Evolutionary conservation across 2,329 filamentous ascomycete species (phyloP), one percentile per base, ranked within the genome.

Genomic region (Clonostachys byssicola): DNA sequence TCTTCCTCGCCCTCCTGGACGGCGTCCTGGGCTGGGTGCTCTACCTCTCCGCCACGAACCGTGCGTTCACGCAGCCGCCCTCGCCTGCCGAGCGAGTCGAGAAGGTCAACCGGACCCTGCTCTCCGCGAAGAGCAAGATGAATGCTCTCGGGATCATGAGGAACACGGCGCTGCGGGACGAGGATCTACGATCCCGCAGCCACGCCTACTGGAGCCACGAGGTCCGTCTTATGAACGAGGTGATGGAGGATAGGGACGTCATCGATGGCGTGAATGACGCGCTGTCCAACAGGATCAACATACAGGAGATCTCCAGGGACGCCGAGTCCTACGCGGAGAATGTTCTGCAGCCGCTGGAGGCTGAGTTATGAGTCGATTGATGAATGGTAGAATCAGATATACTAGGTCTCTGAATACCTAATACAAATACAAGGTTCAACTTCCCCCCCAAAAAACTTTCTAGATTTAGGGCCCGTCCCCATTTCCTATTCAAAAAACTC

Each of bases 131-230:
- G 61, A 77, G 80, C 47, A 90, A 86, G 63, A 64, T 95, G 50
- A 83, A 80, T 55, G 88, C 87, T 1, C 70, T 88, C 36, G 87
- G 83, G 8, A 83, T 95, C 48, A 71, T 95, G 42, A 81, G 86
- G 62, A 96, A 96, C 70, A 89, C 89, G 4, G 78, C 88, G 14
- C 74, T 86, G 48, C 73, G 92, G 47, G 89, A 96, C 66, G 76
- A 81, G 52, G 78, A 78, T 40, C 69, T 96, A 63, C 81, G 91
- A 49, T 73, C 67, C 3, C 77, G 78, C 49, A 78, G 79, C 44
- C 79, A 85, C 55, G 77, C 74, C 14, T 96, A 96, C 67, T 97
- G 92, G 92, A 71, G 74, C 10, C 85, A 86, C 41, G 89, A 96
- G 70, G 86, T 82, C 7, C 72, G 78, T 45, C 64, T 89, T 33